phyloP scores from a whole-genome alignment of 495 filamentous ascomycete genomes.

The Tetracladium marchalianum region DNA sequence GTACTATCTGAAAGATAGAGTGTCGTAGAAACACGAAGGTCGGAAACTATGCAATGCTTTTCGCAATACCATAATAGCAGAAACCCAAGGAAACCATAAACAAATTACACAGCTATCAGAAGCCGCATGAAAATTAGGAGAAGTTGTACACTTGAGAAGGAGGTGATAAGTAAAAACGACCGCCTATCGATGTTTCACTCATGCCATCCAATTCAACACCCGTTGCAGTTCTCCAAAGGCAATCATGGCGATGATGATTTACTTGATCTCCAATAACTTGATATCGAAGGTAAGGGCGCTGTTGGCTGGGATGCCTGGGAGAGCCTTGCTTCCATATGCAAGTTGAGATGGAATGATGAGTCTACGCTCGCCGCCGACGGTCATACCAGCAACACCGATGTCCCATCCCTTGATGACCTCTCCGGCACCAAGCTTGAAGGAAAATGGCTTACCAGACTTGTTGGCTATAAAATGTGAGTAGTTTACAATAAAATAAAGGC shows the following conservation, averaged over 20 bases:
- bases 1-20: constrained; percentile 15
- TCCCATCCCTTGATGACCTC: constrained; percentile 99
- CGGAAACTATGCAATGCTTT: constrained; percentile 22
- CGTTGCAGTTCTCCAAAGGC: constrained; percentile 3
- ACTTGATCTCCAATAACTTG: constrained; percentile 68
- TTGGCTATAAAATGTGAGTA: constrained; percentile 52
- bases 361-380: constrained; percentile 83
- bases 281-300: constrained; percentile 87
- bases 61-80: constrained; percentile 11
- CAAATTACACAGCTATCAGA: constrained; percentile 20
- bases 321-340: constrained; percentile 73
- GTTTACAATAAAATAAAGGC: constrained; percentile 4
- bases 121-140: constrained; percentile 17
- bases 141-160: constrained; percentile 18
- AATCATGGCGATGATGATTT: constrained; percentile 13
- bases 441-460: constrained; percentile 95
- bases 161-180: constrained; percentile 10
- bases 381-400: constrained; percentile 85
- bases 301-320: constrained; percentile 80
- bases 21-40: constrained; percentile 19
- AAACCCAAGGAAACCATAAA: constrained; percentile 1
- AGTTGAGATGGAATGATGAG: constrained; percentile 76
- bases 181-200: constrained; percentile 1
- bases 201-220: constrained; percentile 3
- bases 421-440: constrained; percentile 83